These are phyloP conservation scores for Cytospora piceae DNA, from an alignment of 2,329 filamentous ascomycete species.

Conservation along the genomic window DNA sequence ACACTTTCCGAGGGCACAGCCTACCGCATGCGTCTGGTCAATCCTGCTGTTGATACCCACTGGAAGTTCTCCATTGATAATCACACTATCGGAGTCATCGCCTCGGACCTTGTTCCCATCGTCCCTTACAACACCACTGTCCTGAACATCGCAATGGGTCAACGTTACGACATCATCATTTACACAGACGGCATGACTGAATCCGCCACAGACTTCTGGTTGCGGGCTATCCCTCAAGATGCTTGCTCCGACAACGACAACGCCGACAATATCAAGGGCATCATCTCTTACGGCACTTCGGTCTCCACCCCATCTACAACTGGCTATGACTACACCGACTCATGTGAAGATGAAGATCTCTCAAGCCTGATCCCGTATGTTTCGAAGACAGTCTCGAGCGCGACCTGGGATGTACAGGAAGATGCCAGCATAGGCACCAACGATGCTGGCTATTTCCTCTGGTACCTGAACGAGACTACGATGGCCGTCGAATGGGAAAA, in stretches of 20 bases:
- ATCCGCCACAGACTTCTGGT: conserved; percentile 49
- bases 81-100: conserved; percentile 51
- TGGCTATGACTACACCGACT: conserved; percentile 27
- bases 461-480: conserved; percentile 53
- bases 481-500: conserved; percentile 51
- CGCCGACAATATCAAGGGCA: conserved; percentile 50
- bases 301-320: conserved; percentile 29
- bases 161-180: conserved; percentile 53
- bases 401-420: conserved; percentile 37
- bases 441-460: conserved; percentile 45
- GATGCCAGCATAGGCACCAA: conserved; percentile 36
- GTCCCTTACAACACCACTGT: conserved; percentile 50
- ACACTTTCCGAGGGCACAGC: conserved; percentile 46
- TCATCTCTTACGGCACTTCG: conserved; percentile 48
- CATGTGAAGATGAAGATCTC: conserved; percentile 43
- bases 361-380: conserved; percentile 42
- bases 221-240: conserved; percentile 49
- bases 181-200: conserved; percentile 38
- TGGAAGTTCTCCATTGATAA: conserved; percentile 47
- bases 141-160: conserved; percentile 56
- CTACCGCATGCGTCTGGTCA: conserved; percentile 38
- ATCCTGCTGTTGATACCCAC: conserved; percentile 25
- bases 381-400: conserved; percentile 39
- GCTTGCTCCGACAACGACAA: conserved; percentile 47
- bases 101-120: conserved; percentile 52